Conservation (phyloP, 2,329 filamentous ascomycete genomes). For the Cladosporium sp. region DNA sequence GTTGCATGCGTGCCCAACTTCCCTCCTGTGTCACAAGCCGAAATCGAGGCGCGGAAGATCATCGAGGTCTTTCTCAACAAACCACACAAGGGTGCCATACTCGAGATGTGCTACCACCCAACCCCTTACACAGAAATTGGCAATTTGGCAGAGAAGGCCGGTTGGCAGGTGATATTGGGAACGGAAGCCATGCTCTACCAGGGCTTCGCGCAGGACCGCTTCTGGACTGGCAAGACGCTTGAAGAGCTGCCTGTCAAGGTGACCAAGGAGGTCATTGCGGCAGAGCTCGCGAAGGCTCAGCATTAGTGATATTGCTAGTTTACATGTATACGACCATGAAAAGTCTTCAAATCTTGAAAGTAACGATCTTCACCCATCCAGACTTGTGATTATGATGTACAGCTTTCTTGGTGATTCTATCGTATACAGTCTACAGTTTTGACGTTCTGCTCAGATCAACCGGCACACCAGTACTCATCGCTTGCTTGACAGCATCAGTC, state of each 20-base stretch:
- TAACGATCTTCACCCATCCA: too few relatives aligned
- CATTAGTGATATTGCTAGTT: background rate
- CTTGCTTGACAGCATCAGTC: constrained; percentile 48
- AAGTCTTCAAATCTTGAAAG: background rate
- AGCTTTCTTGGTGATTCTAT: too few relatives aligned
- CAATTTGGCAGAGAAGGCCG: constrained; percentile 54
- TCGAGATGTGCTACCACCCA: constrained; percentile 85
- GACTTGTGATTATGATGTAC: too few relatives aligned
- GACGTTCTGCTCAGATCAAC: constrained; percentile 12
- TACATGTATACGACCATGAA: background rate
- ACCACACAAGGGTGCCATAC: constrained; percentile 60
- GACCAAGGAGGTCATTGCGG: constrained; percentile 53
- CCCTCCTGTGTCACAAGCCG: constrained; percentile 60
- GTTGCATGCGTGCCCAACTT: constrained; percentile 75
- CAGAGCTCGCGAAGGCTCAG: constrained; percentile 21
- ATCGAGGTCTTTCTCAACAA: constrained; percentile 48
- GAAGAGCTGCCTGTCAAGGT: constrained; percentile 56
- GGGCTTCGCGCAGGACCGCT: constrained; percentile 58
- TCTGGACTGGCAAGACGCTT: constrained; percentile 61
- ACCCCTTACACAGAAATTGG: constrained; percentile 64
- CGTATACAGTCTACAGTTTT: background rate
- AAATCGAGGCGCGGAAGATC: constrained; percentile 57
- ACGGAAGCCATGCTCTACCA: constrained; percentile 60
- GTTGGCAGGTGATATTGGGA: constrained; percentile 71
- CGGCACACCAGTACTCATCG: constrained; percentile 35